Base-by-base conservation (phyloP, 192 early-diverging fungal genomes). In the Gryganskiella cystojenkinii region DNA sequence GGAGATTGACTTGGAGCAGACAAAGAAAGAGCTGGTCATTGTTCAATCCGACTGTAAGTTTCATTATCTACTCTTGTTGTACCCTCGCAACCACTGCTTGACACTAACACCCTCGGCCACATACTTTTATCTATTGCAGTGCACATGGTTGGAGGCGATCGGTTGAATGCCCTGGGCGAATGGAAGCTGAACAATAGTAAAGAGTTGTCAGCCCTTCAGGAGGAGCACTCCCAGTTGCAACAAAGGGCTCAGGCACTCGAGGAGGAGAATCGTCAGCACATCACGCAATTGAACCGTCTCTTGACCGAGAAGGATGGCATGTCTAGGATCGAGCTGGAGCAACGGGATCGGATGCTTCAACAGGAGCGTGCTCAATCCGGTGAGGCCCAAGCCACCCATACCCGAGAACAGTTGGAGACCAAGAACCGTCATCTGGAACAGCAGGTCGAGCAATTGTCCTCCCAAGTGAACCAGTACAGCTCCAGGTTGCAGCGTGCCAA, bases 291-390 rank as follows among this genome's bases (percentile, higher is more conserved):
- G 80, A 87, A 83, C 64, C 82, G 80, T 33, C 79, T 90, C 2
- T 61, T 85, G 44, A 61, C 78, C 2, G 91, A 92, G 68, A 90
- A 90, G 72, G 85, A 87, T 30, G 35, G 68, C 40, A 69, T 92
- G 27, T 82, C 90, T 15, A 71, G 63, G 49, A 47, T 70, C 6
- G 69, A 78, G 25, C 68, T 84, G 15, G 90, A 91, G 58, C 70
- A 85, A 40, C 86, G 87, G 10, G 88, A 91, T 35, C 55, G 52
- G 47, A 52, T 88, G 24, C 24, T 87, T 13, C 86, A 89, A 49
- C 75, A 84, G 61, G 89, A 88, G 60, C 70, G 84, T 7, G 47
- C 80, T 70, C 65, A 68, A 27, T 55, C 53, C 30, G 73, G 73
- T 15, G 65, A 76, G 37, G 65, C 60, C 4, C 60, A 62, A 52